Conservation (phyloP, 1,284 basidiomycete genomes). For the Sporisorium exsertum region DNA sequence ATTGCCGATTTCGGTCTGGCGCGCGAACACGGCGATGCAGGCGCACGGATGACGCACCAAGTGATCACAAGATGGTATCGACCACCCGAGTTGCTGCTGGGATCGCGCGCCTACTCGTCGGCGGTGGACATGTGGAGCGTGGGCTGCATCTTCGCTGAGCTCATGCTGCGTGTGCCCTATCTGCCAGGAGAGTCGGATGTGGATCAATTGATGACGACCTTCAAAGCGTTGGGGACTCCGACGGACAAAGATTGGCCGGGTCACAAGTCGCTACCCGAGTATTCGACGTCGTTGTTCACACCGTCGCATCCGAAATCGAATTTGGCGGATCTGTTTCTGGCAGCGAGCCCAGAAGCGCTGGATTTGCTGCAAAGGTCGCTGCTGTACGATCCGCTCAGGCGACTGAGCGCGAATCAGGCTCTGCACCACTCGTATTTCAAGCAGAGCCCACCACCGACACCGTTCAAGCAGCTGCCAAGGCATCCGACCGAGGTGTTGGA, state of each 20-base stretch:
- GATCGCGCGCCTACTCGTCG: slow-evolving; percentile 85
- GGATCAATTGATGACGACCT: slow-evolving; percentile 94
- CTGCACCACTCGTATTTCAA: slow-evolving; percentile 65
- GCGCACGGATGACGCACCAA: slow-evolving; percentile 95
- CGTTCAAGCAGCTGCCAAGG: slow-evolving; percentile 54
- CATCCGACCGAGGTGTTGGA: slow-evolving; percentile 54
- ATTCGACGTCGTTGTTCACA: slow-evolving; percentile 18
- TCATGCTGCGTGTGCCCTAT: slow-evolving; percentile 94
- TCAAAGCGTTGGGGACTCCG: slow-evolving; percentile 92
- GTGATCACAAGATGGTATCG: slow-evolving; percentile 99
- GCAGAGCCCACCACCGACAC: slow-evolving; percentile 56
- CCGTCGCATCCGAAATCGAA: slow-evolving; percentile 79
- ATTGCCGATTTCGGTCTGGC: slow-evolving; percentile 99
- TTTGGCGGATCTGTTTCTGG: slow-evolving; percentile 87
- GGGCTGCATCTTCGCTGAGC: slow-evolving; percentile 93
- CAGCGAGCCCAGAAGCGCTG: slow-evolving; percentile 86
- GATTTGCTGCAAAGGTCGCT: slow-evolving; percentile 85
- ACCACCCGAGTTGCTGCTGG: slow-evolving; percentile 90
- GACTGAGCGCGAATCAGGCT: slow-evolving; percentile 76
- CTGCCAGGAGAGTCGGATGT: slow-evolving; percentile 93
- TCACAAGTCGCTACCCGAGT: slow-evolving; percentile 74
- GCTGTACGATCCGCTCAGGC: slow-evolving; percentile 84
- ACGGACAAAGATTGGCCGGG: slow-evolving; percentile 96
- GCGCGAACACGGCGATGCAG: slow-evolving; percentile 91
- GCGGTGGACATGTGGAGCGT: slow-evolving; percentile 94